These are phyloP conservation scores for Phoenix dactylifera DNA, from an alignment of 176 grass and related monocot genomes.

Conservation along the genomic window DNA sequence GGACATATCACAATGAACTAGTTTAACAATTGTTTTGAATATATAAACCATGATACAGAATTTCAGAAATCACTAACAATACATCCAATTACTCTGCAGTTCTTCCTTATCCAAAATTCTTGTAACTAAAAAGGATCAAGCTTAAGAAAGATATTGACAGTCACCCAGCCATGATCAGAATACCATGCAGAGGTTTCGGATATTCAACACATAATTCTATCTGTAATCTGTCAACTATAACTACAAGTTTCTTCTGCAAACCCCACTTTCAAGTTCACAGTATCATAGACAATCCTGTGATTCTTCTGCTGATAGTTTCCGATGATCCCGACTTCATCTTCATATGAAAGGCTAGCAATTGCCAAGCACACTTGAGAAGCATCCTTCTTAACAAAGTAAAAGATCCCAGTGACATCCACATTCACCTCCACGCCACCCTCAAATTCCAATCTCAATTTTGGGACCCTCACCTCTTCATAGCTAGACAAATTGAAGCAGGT, in stretches of 20 bases:
- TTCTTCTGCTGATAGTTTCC: constrained; percentile 99
- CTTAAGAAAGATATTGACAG: no score
- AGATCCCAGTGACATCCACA: constrained; percentile 57
- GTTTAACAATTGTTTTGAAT: no score
- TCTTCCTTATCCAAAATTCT: no score
- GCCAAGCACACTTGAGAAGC: constrained; percentile 84
- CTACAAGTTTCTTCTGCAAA: constrained; percentile 71
- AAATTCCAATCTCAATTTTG: constrained; percentile 44
- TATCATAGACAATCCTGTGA: constrained; percentile 85
- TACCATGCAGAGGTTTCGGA: no score
- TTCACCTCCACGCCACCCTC: constrained; percentile 49
- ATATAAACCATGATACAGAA: no score
- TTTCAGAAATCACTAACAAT: no score
- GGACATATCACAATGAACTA: no score
- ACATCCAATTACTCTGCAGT: no score
- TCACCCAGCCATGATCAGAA: no score
- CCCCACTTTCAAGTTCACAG: constrained; percentile 43
- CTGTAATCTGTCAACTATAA: constrained; percentile 20
- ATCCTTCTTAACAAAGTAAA: constrained; percentile 82
- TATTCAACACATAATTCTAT: no score
- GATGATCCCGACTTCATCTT: constrained; percentile 70
- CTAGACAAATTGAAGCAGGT: constrained; percentile 76
- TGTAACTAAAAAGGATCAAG: no score
- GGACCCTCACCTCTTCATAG: constrained; percentile 60
- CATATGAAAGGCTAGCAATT: constrained; percentile 54